These are phyloP conservation scores for Scheffersomyces insectosa DNA, from an alignment of 1,139 yeast genomes.

Conservation along the genomic window DNA sequence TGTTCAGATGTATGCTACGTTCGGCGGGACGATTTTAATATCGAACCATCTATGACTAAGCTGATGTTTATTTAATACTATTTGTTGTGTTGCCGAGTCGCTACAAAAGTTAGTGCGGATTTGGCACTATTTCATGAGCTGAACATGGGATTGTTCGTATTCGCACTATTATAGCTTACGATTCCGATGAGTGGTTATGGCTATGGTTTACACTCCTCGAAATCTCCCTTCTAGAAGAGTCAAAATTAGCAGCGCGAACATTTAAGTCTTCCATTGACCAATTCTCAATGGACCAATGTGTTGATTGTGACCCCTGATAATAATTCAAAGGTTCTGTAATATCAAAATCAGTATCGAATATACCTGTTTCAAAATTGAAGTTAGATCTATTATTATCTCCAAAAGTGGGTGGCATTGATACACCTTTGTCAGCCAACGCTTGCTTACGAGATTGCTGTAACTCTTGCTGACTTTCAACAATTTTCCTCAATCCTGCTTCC, in stretches of 20 bases:
- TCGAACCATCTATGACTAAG: not conserved
- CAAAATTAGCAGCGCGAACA: constrained; percentile 21
- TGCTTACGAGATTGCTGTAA: constrained; percentile 2
- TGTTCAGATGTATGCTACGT: too few species aligned
- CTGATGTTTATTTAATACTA: too few species aligned
- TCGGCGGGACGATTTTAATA: too few species aligned
- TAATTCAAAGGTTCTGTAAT: constrained; percentile 21
- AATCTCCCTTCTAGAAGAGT: constrained; percentile 23
- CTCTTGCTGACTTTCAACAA: constrained; percentile 1
- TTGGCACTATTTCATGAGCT: too few species aligned
- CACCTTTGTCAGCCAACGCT: constrained; percentile 2
- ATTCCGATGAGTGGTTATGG: not conserved
- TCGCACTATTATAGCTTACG: not conserved
- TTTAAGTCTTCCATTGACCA: constrained; percentile 23
- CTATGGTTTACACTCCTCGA: constrained; percentile 11
- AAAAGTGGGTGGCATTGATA: constrained; percentile 6
- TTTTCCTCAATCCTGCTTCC: constrained; percentile 12
- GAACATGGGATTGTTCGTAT: not conserved
- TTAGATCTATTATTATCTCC: constrained; percentile 10
- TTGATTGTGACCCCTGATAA: constrained; percentile 13
- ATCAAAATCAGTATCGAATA: constrained; percentile 28
- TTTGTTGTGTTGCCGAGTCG: too few species aligned
- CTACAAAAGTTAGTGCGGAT: too few species aligned
- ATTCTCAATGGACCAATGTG: constrained; percentile 12
- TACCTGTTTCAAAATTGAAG: constrained; percentile 25